Evolutionary conservation across 202 grass and related monocot genomes (phyloP), one percentile per base, ranked within the genome.

Genomic region (Eragrostis tef): DNA sequence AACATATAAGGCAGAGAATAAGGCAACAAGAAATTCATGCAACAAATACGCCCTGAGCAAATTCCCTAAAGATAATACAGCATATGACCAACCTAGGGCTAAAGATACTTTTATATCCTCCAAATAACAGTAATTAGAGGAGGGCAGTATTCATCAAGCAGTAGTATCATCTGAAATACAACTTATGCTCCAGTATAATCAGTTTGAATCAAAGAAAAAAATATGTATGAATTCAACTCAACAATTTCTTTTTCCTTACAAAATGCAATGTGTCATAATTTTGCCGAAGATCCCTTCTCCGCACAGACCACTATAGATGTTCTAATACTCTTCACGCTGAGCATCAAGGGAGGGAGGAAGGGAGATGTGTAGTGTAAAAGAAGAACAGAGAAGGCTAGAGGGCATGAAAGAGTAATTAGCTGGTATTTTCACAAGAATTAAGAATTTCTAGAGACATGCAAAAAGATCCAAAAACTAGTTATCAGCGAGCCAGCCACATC

Each of bases 361-460:
- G 3, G 29, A 31, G 29, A 31, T 31, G 2, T 31, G 29, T 31
- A 44, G 49, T 9, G 10, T 81, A 52, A 64, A 53, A 26, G 25
- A 50, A 7, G 11, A 45, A 52, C 15, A n/a, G 25, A 5, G 34
- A 62, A 67, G 21, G 26, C 34, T 24, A 65, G 2, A 29, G 7
- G 24, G 63, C 45, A 31, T 9, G 31, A 29, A 60, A 49, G 3
- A 29, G 6, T 15, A 77, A 77, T 6, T 64, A 64, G 36, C 12
- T 70, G 45, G 10, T 6, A 46, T 44, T 70, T 74, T 43, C 39
- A 49, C 42, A 11, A 57, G 45, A 71, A 11, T 25, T 13, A 72
- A 42, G 48, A 64, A 72, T 25, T 66, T 69, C 72, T 13, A 24
- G 44, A 53, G 36, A 78, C 41, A 77, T 83, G 71, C 45, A 22